phyloP scores from a whole-genome alignment of 2,329 filamentous ascomycete species.

The Talaromyces piceae region DNA sequence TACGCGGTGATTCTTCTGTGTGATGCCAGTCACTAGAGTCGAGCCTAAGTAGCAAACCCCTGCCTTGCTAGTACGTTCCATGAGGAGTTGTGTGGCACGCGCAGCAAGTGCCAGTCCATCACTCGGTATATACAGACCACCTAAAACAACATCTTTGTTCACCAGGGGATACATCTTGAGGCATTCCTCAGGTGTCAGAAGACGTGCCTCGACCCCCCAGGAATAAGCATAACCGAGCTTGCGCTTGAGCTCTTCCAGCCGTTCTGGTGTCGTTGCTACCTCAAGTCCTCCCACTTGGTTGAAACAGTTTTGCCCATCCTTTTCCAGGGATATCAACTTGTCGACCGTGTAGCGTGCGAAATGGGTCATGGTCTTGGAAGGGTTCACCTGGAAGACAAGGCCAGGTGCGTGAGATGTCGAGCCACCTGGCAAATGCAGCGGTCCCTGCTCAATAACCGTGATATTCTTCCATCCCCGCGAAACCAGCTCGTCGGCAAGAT shows the following conservation, averaged over 20 bases:
- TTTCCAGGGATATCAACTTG: conserved; percentile 49
- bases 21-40: conserved; percentile 53
- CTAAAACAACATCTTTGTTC: conserved; percentile 47
- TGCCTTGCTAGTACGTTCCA: conserved; percentile 49
- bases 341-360: conserved; percentile 57
- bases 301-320: conserved; percentile 45
- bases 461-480: conserved; percentile 56
- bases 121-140: conserved; percentile 53
- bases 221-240: conserved; percentile 55
- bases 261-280: conserved; percentile 52
- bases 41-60: conserved; percentile 52
- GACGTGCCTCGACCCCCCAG: conserved; percentile 51
- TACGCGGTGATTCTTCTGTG: conserved; percentile 42
- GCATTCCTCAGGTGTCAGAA: conserved; percentile 49
- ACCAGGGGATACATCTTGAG: conserved; percentile 48
- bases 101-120: conserved; percentile 57
- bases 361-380: conserved; percentile 36
- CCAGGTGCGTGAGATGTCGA: conserved; percentile 60
- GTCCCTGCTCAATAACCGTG: conserved; percentile 59
- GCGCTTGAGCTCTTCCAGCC: conserved; percentile 55
- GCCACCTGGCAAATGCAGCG: conserved; percentile 54
- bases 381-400: conserved; percentile 56
- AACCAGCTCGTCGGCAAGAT: conserved; percentile 58
- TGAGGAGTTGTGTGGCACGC: conserved; percentile 54
- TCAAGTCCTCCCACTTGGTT: conserved; percentile 59